Conservation (phyloP, 2,329 filamentous ascomycete genomes). For the Colletotrichum ledebouriae region DNA sequence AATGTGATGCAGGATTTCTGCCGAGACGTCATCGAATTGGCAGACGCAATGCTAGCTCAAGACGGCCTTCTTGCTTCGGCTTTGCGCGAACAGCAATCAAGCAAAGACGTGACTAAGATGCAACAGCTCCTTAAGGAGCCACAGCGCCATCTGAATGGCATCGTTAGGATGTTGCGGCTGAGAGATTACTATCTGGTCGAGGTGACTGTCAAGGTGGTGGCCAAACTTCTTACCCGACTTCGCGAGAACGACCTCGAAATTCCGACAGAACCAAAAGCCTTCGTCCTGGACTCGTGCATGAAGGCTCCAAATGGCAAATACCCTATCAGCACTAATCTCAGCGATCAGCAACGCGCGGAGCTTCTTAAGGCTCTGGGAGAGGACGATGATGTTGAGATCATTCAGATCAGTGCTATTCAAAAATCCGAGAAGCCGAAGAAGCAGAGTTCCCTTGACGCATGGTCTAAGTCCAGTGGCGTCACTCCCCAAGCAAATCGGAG, state of each 20-base stretch:
- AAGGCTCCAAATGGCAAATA: slow-evolving; percentile 67
- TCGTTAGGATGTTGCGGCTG: slow-evolving; percentile 90
- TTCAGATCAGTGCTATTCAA: slow-evolving; percentile 54
- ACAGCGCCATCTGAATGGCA: slow-evolving; percentile 72
- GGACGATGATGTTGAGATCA: slow-evolving; percentile 67
- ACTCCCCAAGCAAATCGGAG: slow-evolving; percentile 49
- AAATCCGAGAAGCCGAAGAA: slow-evolving; percentile 61
- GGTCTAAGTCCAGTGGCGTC: slow-evolving; percentile 65
- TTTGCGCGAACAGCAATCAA: slow-evolving; percentile 56
- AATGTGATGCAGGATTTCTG: slow-evolving; percentile 90
- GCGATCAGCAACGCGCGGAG: slow-evolving; percentile 86
- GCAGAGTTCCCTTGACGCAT: slow-evolving; percentile 72
- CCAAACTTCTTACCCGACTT: slow-evolving; percentile 87
- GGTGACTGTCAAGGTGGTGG: slow-evolving; percentile 84
- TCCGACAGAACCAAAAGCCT: slow-evolving; percentile 68
- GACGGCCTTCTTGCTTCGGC: slow-evolving; percentile 86
- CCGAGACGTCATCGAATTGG: slow-evolving; percentile 94
- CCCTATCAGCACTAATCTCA: slow-evolving; percentile 82
- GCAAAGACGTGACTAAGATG: slow-evolving; percentile 55
- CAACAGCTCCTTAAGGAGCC: slow-evolving; percentile 73
- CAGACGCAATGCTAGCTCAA: slow-evolving; percentile 85
- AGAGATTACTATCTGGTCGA: slow-evolving; percentile 88
- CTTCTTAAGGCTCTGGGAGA: slow-evolving; percentile 75
- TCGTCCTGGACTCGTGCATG: slow-evolving; percentile 77
- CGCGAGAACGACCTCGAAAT: slow-evolving; percentile 82